Percentiles rank a stretch among this genome's conserved stretches.
Conservation (phyloP, 306 rosid species). For the Malus fusca region DNA sequence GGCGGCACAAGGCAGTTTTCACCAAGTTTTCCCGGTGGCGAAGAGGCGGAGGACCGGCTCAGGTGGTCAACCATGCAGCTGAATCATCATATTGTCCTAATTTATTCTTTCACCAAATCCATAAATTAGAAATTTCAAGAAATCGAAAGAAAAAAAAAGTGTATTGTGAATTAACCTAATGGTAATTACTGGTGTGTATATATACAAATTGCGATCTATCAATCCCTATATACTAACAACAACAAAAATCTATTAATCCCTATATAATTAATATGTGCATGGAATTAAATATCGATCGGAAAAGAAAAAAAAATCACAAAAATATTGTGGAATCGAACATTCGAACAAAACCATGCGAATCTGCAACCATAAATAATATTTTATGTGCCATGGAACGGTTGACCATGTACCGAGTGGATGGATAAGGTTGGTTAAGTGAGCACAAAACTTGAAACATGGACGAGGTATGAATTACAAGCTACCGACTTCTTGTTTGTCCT, state of each 20-base stretch:
- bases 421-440: neutral
- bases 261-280: too few relatives aligned
- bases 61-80: conserved; percentile 35
- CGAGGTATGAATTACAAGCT: neutral
- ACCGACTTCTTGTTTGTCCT: neutral
- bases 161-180: neutral
- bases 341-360: neutral
- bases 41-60: conserved; percentile 47
- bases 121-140: neutral
- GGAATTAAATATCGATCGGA: neutral
- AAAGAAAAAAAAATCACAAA: neutral
- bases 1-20: conserved; percentile 30
- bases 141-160: neutral
- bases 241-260: too few relatives aligned
- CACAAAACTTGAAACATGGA: neutral
- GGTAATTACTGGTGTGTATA: neutral
- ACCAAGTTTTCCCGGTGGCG: conserved; percentile 38
- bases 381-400: neutral
- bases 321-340: neutral
- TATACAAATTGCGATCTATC: neutral
- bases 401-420: neutral
- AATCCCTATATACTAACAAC: neutral
- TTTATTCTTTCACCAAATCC: neutral
- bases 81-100: neutral
- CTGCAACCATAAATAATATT: neutral